A percentile compares a stretch with the other conserved stretches of the same genome.
Conservation (phyloP, 768 basidiomycete species). For the Rhodotorula sphaerocarpa region DNA sequence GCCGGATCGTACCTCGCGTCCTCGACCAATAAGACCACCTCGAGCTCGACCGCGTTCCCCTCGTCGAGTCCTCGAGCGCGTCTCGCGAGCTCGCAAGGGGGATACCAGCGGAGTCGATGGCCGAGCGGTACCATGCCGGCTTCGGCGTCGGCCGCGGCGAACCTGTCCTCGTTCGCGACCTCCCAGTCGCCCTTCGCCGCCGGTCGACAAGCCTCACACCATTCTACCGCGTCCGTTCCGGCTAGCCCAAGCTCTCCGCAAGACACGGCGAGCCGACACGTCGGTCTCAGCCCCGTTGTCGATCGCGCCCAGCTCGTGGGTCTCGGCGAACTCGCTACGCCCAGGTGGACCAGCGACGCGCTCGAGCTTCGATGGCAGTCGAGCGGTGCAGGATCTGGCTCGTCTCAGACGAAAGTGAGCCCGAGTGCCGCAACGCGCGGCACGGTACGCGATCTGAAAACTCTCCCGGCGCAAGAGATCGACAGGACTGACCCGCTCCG, state of each 20-base stretch:
- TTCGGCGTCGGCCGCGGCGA: slow-evolving; percentile 32
- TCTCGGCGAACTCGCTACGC: slow-evolving; percentile 92
- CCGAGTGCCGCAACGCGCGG: too few relatives aligned
- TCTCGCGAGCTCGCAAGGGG: not conserved
- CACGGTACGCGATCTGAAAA: too few relatives aligned
- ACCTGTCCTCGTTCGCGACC: slow-evolving; percentile 20
- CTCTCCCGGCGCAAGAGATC: too few relatives aligned
- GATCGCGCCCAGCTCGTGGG: slow-evolving; percentile 84
- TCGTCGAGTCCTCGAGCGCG: not conserved
- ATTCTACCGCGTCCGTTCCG: too few relatives aligned
- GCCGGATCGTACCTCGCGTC: slow-evolving; percentile 14
- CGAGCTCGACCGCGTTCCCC: not conserved
- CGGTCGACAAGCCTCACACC: too few relatives aligned
- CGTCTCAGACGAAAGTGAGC: too few relatives aligned
- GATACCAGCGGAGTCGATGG: not conserved
- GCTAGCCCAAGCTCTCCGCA: not conserved
- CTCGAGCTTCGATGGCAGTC: slow-evolving; percentile 41
- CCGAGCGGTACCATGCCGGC: slow-evolving; percentile 1
- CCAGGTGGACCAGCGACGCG: slow-evolving; percentile 68
- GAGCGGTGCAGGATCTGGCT: slow-evolving; percentile 54
- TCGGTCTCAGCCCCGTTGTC: slow-evolving; percentile 18
- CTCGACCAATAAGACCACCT: not conserved
- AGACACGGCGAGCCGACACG: too few relatives aligned
- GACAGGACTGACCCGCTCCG: too few relatives aligned
- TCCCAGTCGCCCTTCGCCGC: not conserved